Conservation (phyloP, 768 basidiomycete species). For the Grammothele lineata region DNA sequence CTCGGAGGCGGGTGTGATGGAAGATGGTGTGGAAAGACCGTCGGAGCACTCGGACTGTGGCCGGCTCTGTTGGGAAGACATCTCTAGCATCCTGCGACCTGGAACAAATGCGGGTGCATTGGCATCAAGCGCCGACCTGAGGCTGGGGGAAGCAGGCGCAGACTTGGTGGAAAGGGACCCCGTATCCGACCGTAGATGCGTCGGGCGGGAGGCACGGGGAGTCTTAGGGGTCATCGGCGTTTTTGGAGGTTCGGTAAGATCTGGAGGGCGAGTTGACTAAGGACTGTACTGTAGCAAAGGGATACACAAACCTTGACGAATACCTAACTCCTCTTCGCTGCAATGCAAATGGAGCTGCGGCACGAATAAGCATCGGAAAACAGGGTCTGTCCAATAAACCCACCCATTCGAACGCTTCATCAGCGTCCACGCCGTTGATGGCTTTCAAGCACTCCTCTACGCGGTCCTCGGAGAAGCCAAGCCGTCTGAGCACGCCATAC, state of each 20-base stretch:
- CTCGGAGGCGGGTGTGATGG: background rate
- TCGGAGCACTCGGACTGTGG: background rate
- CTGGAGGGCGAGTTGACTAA: background rate
- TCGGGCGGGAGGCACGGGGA: conserved; percentile 7
- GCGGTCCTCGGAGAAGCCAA: conserved; percentile 68
- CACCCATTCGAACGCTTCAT: conserved; percentile 92
- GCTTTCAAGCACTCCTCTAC: conserved; percentile 68
- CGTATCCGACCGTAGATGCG: conserved; percentile 5
- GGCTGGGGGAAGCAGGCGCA: conserved; percentile 5
- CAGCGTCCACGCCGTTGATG: conserved; percentile 68
- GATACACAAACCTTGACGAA: conserved; percentile 31
- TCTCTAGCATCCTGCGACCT: conserved; percentile 6
- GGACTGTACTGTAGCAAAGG: background rate
- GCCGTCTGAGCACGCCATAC: conserved; percentile 72
- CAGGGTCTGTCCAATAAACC: conserved; percentile 17
- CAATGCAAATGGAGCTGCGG: conserved; percentile 63
- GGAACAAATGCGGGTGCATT: conserved; percentile 39
- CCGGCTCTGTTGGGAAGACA: background rate
- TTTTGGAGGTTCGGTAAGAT: conserved; percentile 1
- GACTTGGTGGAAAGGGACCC: background rate
- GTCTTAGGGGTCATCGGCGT: conserved; percentile 10
- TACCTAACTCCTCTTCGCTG: conserved; percentile 51
- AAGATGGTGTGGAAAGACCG: conserved; percentile 5
- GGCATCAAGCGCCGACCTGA: conserved; percentile 29
- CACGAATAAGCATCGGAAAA: background rate